Conservation (phyloP, 495 filamentous ascomycete genomes). For the Xylaria bambusicola region DNA sequence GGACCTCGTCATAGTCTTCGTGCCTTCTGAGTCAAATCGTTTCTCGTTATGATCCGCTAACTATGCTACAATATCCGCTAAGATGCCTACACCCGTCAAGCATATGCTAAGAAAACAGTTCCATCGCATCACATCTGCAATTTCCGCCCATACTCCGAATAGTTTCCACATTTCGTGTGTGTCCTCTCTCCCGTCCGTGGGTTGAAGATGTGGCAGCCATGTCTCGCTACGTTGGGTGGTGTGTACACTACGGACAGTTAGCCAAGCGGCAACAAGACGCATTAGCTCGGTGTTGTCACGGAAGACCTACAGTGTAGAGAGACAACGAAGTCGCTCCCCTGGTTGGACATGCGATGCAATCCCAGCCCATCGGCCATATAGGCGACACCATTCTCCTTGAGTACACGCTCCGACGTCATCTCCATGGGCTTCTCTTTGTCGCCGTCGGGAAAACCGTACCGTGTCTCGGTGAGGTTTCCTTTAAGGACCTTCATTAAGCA, state of each 20-base stretch:
- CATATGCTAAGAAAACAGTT: background rate
- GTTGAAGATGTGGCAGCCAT: constrained; percentile 75
- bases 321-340: constrained; percentile 72
- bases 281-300: constrained; percentile 6
- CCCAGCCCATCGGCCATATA: constrained; percentile 90
- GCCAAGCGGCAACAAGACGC: constrained; percentile 23
- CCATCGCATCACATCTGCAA: constrained; percentile 18
- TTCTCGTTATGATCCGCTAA: background rate
- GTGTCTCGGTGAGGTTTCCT: constrained; percentile 75
- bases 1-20: no score
- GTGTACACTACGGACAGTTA: constrained; percentile 68
- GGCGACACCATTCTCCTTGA: constrained; percentile 65
- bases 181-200: constrained; percentile 68
- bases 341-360: constrained; percentile 79
- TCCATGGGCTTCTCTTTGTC: constrained; percentile 52
- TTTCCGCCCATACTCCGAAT: constrained; percentile 56
- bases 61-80: constrained; percentile 6
- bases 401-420: constrained; percentile 55
- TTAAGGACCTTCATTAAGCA: constrained; percentile 73
- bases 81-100: no score
- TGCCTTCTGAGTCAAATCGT: no score
- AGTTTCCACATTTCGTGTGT: constrained; percentile 67
- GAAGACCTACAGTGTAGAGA: constrained; percentile 75
- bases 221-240: constrained; percentile 78
- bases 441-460: constrained; percentile 72